Evolutionary conservation across 345 rosid genomes (phyloP).

Genomic region (Pseudoturritis turrita): DNA sequence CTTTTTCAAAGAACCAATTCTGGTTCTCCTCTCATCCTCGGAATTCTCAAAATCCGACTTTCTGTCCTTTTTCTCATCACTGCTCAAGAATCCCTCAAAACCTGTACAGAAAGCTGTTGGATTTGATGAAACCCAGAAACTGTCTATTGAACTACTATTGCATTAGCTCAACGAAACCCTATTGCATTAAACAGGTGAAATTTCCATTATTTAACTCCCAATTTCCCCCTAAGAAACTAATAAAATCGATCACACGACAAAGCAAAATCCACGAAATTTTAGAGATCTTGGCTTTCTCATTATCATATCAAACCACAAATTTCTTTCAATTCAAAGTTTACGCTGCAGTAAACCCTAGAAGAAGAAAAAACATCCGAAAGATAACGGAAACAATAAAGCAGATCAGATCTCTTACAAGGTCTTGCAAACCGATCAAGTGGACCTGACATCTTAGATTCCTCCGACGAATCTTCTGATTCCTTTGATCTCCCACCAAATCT

Average conservation of each 20-base stretch:
- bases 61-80: constrained; percentile 93
- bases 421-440: constrained; percentile 95
- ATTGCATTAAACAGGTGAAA: neutral
- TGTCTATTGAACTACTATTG: neutral
- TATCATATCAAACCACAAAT: neutral
- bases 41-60: constrained; percentile 96
- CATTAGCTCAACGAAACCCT: neutral
- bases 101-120: constrained; percentile 46
- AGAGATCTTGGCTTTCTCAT: neutral
- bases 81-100: constrained; percentile 80
- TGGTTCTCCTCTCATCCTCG: constrained; percentile 94
- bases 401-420: constrained; percentile 71
- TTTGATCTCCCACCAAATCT: neutral
- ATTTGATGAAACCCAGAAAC: neutral
- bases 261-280: neutral
- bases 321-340: neutral
- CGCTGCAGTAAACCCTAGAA: constrained; percentile 32
- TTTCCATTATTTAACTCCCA: neutral
- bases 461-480: neutral
- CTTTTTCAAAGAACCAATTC: constrained; percentile 89
- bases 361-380: neutral
- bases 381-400: neutral
- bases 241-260: neutral
- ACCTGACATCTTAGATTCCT: constrained; percentile 67
- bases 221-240: neutral